These are phyloP conservation scores for Daldinia eschscholtzii DNA, from an alignment of 2,329 filamentous ascomycete genomes.

Conservation along the genomic window DNA sequence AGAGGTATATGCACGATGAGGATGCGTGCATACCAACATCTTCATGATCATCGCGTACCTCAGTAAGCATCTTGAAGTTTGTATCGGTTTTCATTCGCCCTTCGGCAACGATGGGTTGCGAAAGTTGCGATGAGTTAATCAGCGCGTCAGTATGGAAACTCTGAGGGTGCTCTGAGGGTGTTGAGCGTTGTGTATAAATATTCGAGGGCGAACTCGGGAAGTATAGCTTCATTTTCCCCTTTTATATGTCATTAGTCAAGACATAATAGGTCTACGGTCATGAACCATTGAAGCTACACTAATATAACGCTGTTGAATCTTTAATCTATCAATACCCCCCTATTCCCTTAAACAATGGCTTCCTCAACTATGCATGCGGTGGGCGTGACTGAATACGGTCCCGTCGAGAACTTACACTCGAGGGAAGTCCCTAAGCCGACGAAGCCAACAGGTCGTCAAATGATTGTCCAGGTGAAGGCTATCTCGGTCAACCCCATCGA, in stretches of 20 bases:
- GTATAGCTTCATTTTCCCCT: background rate
- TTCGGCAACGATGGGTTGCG: conserved; percentile 26
- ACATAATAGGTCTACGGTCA: background rate
- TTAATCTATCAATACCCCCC: conserved; percentile 10
- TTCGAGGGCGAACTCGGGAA: background rate
- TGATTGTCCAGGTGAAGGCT: conserved; percentile 45
- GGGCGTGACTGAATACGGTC: conserved; percentile 44
- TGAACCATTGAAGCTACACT: background rate
- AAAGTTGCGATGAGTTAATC: conserved; percentile 34
- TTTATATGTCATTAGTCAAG: conserved; percentile 9
- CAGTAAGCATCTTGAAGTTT: conserved; percentile 19
- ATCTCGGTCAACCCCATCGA: conserved; percentile 59
- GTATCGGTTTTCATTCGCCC: conserved; percentile 26
- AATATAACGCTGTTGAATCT: conserved; percentile 7
- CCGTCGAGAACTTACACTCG: conserved; percentile 43
- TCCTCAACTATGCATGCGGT: conserved; percentile 45
- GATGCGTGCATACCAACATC: conserved; percentile 4
- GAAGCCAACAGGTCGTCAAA: conserved; percentile 43
- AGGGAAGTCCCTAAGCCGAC: conserved; percentile 39
- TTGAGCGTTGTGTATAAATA: conserved; percentile 32
- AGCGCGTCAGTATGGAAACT: conserved; percentile 24
- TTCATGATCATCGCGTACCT: conserved; percentile 10
- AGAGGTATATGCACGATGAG: background rate
- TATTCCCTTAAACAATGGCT: conserved; percentile 27
- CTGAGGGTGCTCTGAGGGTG: conserved; percentile 7